A percentile compares a stretch with the other conserved stretches of the same genome.
Evolutionary conservation across 139 green algal species (phyloP).

Genomic region (Klebsormidium nitens): DNA sequence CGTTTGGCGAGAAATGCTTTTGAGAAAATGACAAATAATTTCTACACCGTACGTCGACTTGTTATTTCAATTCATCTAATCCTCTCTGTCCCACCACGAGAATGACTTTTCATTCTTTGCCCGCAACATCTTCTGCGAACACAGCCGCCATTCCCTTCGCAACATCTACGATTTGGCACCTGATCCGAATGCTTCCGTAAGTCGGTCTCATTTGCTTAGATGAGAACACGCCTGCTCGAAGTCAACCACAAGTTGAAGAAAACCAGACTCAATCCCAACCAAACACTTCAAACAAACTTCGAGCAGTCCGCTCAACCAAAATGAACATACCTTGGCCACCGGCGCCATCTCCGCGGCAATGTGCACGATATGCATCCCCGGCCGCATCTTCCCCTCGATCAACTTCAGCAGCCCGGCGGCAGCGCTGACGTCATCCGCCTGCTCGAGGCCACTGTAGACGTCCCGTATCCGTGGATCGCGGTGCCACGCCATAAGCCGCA

Average conservation of each 20-base stretch:
- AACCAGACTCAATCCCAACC: neutral
- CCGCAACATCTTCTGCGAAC: no score
- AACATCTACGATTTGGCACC: no score
- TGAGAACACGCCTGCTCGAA: neutral
- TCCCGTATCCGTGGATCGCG: conserved; percentile 17
- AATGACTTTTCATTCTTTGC: no score
- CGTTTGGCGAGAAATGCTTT: no score
- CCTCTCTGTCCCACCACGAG: no score
- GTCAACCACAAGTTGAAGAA: neutral
- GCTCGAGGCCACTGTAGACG: conserved; percentile 2
- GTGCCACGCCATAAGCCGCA: conserved; percentile 25
- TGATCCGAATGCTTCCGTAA: neutral
- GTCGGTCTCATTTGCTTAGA: neutral
- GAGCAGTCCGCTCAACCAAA: neutral
- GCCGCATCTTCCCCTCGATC: conserved; percentile 9
- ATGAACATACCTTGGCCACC: conserved; percentile 74
- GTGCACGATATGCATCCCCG: conserved; percentile 76
- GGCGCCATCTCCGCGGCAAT: conserved; percentile 92
- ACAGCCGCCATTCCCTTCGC: no score
- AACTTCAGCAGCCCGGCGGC: neutral
- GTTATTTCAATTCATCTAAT: no score
- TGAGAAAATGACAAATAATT: no score
- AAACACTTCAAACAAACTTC: neutral
- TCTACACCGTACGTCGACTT: no score
- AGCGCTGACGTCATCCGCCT: neutral